Base-by-base conservation (phyloP, 2,329 filamentous ascomycete genomes). In the Davidsoniella virescens region DNA sequence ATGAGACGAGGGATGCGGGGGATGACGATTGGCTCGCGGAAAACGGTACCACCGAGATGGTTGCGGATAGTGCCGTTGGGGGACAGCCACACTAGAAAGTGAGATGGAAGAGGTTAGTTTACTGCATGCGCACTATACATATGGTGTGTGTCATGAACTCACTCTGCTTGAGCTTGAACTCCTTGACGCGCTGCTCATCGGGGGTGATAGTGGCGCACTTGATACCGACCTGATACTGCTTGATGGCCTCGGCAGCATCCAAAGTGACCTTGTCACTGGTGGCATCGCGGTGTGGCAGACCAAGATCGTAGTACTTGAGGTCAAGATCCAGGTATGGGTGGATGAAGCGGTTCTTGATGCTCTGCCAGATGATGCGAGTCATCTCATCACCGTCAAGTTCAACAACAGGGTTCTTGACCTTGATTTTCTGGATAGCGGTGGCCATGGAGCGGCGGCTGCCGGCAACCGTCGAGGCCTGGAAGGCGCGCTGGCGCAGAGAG, bases 161-260 rank as follows among this genome's bases (percentile, higher is more conserved):
- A 88, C 84, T 96, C 73, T 96, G 82, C 84, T 96, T 98, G 59
- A 98, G 78, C 65, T 95, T 88, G 70, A 96, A 98, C 70, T 96
- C 92, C 73, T 96, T 77, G 26, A 98, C 90, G 65, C 92, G 83
- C 56, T 80, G 83, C 77, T 98, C 92, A 65, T 98, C 92, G 38
- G 92, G 92, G 41, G 92, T 98, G 71, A 98, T 98, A 65, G 92
- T 98, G 57, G 92, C 92, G 68, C 92, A 98, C 76, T 98, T 98
- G 72, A 98, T 87, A 67, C 90, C 92, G 50, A 98, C 92, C 54
- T 83, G 87, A 76, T 96, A 95, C 76, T 95, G 94, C 78, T 94
- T 88, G 72, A 96, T 96, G 41, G 92, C 92, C 71, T 94, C 87
- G 51, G 92, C 92, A 50, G 90, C 85, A 63, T 96, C 92, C 59